Conservation (phyloP, 208 protist species). For the Porcisia deanei region DNA sequence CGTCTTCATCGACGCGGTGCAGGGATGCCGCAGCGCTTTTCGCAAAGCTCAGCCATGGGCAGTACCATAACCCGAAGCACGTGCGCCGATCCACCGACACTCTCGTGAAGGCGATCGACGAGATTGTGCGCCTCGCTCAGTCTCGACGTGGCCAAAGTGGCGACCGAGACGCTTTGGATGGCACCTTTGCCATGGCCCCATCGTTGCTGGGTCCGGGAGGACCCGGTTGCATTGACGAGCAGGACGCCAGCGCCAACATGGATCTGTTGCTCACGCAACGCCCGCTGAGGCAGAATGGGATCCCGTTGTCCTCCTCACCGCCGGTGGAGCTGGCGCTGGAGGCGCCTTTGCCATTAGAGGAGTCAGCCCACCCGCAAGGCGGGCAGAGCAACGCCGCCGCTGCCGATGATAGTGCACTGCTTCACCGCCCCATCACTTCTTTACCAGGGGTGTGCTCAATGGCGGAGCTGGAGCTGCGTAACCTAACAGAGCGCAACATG, state of each 20-base stretch:
- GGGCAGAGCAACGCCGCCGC: neutral
- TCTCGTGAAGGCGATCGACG: constrained; percentile 31
- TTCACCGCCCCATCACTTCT: constrained; percentile 24
- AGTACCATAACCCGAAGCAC: constrained; percentile 34
- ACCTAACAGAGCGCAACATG: constrained; percentile 10
- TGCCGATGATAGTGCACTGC: neutral
- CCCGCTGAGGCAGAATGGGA: neutral
- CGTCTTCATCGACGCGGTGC: neutral
- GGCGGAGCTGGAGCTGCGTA: constrained; percentile 27
- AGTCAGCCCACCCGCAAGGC: neutral
- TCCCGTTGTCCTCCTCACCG: constrained; percentile 6
- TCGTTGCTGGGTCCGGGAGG: constrained; percentile 12
- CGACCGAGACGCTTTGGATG: constrained; percentile 17
- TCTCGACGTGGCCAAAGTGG: constrained; percentile 3
- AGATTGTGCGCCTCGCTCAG: constrained; percentile 26
- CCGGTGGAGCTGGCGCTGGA: neutral
- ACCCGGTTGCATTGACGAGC: constrained; percentile 3
- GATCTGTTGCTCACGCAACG: constrained; percentile 4
- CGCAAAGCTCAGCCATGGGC: constrained; percentile 16
- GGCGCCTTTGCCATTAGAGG: neutral
- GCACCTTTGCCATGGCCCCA: constrained; percentile 13
- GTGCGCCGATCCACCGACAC: constrained; percentile 22
- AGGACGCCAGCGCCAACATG: constrained; percentile 9
- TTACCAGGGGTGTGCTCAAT: constrained; percentile 22
- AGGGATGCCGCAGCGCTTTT: constrained; percentile 10